Conservation (phyloP, 148 eudicot genomes). For the Spergularia bocconei region DNA sequence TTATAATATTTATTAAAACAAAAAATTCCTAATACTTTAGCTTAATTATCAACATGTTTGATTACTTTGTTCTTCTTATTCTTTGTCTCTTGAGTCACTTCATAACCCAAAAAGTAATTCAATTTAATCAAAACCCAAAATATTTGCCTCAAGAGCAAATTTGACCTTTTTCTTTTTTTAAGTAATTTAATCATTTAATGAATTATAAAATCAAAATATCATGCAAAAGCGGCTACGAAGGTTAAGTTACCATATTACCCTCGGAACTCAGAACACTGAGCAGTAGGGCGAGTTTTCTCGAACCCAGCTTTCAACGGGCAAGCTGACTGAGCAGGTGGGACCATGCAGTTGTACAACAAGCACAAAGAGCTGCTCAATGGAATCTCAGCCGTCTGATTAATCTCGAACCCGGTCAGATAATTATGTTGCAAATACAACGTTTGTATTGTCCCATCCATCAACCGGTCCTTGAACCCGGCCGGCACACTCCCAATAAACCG, state of each 20-base stretch:
- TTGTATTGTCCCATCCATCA: conserved; percentile 50
- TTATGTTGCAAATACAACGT: conserved; percentile 79
- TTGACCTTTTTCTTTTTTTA: neutral
- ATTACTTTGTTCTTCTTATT: neutral
- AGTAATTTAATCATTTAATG: too few relatives aligned
- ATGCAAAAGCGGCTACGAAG: neutral
- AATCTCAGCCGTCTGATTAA: conserved; percentile 82
- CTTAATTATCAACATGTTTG: neutral
- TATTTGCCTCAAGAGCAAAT: conserved; percentile 15
- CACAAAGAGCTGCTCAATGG: conserved; percentile 73
- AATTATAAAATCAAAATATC: too few relatives aligned
- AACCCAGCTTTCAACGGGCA: conserved; percentile 86
- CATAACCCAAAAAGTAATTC: conserved; percentile 1
- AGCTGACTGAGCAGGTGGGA: conserved; percentile 70
- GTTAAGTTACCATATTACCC: conserved; percentile 34
- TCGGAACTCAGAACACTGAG: conserved; percentile 66
- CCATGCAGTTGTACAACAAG: conserved; percentile 93
- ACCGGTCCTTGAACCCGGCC: conserved; percentile 56
- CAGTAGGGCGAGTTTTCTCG: conserved; percentile 66
- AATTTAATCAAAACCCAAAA: conserved; percentile 8
- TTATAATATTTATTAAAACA: neutral
- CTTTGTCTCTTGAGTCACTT: neutral
- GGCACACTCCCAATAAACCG: conserved; percentile 78
- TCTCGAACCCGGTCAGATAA: conserved; percentile 66
- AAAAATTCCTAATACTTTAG: neutral